Evolutionary conservation across 805 yeast species (phyloP), one percentile per base, ranked within the genome.

Genomic region (Alloascoidea hylecoeti): DNA sequence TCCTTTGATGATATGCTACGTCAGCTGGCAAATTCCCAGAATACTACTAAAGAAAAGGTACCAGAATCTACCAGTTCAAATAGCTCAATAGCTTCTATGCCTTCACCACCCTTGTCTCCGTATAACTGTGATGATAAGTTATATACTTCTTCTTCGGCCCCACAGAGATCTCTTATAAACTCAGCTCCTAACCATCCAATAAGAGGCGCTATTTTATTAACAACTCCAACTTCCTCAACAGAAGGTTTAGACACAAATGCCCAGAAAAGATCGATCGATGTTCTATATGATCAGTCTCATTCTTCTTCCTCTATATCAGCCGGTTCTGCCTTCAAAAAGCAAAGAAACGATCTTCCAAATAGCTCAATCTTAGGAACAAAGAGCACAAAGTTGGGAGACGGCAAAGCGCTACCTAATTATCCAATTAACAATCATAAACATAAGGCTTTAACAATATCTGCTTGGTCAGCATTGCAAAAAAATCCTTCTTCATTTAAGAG

Each of bases 231-330:
- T 23, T 23, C 30, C 30, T 23, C n/a, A n/a, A n/a, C n/a, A n/a
- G n/a, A n/a, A n/a, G 30, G 30, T n/a, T 23, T n/a, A 23, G n/a
- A 23, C n/a, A 23, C n/a, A 23, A 23, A n/a, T n/a, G 30, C 30
- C 30, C 13, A 23, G 30, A n/a, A 23, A n/a, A n/a, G n/a, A n/a
- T n/a, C n/a, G n/a, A n/a, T n/a, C n/a, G n/a, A n/a, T n/a, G n/a
- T n/a, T n/a, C n/a, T n/a, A n/a, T n/a, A n/a, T n/a, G n/a, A n/a
- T n/a, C n/a, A n/a, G n/a, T n/a, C n/a, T n/a, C n/a, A n/a, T n/a
- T n/a, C n/a, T n/a, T n/a, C 30, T 23, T n/a, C 30, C 9, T 23
- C n/a, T n/a, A 23, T 9, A 23, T n/a, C 30, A 23, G 30, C 30
- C 30, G 30, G n/a, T 23, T 23, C 30, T 23, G 13, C n/a, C 9